A percentile compares a stretch with the other conserved stretches of the same genome.
Evolutionary conservation across 139 green algal species (phyloP).

Genomic region (Chlamydomonas applanata): DNA sequence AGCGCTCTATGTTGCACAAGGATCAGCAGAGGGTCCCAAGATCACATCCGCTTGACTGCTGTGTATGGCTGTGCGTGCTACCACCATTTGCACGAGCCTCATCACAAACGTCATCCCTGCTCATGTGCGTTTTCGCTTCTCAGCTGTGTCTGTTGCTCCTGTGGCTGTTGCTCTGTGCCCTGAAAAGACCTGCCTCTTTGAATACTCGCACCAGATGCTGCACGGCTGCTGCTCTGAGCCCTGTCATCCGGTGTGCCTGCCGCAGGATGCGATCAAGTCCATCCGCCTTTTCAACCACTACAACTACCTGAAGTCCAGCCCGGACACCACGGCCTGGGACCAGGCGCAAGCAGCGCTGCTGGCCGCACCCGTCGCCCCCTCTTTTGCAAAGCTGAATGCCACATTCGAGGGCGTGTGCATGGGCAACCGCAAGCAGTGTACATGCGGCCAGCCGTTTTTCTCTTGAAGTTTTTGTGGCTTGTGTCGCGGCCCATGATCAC

Average conservation of each 20-base stretch:
- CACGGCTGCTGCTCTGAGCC: background rate
- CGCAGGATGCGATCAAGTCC: slow-evolving; percentile 78
- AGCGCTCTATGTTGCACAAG: no score
- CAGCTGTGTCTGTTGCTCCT: no score
- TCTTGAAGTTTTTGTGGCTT: no score
- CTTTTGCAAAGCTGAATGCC: slow-evolving; percentile 76
- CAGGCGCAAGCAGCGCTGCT: slow-evolving; percentile 65
- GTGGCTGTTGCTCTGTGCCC: no score
- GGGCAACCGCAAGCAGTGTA: slow-evolving; percentile 85
- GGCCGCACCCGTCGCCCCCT: slow-evolving; percentile 42
- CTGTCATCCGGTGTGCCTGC: slow-evolving; percentile 20
- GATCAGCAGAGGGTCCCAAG: no score
- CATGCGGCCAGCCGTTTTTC: slow-evolving; percentile 84
- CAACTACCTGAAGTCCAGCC: slow-evolving; percentile 47
- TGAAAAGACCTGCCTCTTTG: background rate
- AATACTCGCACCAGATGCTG: no score
- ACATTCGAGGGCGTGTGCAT: slow-evolving; percentile 89
- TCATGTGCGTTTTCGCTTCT: no score
- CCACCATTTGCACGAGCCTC: no score
- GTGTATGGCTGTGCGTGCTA: no score
- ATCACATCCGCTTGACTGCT: no score
- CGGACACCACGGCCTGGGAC: slow-evolving; percentile 32
- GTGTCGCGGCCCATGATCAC: no score
- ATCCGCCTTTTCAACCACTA: slow-evolving; percentile 86
- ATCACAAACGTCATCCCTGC: no score